Percentiles rank a stretch among this genome's conserved stretches.
phyloP scores from a whole-genome alignment of 208 protist genomes.

The Phytomonas sp. region DNA sequence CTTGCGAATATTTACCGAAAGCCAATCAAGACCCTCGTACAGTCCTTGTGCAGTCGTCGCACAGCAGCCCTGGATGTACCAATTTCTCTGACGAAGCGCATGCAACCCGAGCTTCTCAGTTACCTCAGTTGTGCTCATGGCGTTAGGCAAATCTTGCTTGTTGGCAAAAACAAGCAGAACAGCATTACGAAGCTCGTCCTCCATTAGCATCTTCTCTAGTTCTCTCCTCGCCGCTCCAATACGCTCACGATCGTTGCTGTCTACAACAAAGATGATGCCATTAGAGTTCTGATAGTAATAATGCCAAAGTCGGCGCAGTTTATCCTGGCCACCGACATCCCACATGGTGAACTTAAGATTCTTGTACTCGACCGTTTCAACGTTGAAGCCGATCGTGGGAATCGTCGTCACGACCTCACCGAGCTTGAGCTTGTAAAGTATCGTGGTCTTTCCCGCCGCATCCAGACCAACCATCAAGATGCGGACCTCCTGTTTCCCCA shows the following conservation, averaged over 20 bases:
- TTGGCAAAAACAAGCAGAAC: constrained; percentile 98
- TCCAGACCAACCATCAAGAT: constrained; percentile 98
- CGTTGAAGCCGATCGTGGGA: constrained; percentile 96
- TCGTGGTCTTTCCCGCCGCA: constrained; percentile 97
- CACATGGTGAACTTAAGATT: constrained; percentile 96
- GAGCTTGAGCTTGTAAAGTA: constrained; percentile 97
- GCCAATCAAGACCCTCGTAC: constrained; percentile 91
- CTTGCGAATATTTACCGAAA: constrained; percentile 84
- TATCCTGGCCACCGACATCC: constrained; percentile 96
- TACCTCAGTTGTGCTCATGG: constrained; percentile 95
- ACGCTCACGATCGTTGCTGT: constrained; percentile 93
- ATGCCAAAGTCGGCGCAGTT: constrained; percentile 94
- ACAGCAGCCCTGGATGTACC: constrained; percentile 92
- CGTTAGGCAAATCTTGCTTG: constrained; percentile 99
- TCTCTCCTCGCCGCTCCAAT: constrained; percentile 87
- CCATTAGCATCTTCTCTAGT: constrained; percentile 94
- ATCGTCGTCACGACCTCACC: constrained; percentile 96
- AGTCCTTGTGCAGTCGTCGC: constrained; percentile 89
- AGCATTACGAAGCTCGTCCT: constrained; percentile 96
- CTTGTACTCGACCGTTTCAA: constrained; percentile 97
- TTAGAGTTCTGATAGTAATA: constrained; percentile 97
- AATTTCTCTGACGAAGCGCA: constrained; percentile 86
- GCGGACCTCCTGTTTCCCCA: constrained; percentile 94
- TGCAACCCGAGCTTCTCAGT: constrained; percentile 95
- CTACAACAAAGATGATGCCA: constrained; percentile 96